Conservation (phyloP, 2,329 filamentous ascomycete species). For the Botryotinia globosa region DNA sequence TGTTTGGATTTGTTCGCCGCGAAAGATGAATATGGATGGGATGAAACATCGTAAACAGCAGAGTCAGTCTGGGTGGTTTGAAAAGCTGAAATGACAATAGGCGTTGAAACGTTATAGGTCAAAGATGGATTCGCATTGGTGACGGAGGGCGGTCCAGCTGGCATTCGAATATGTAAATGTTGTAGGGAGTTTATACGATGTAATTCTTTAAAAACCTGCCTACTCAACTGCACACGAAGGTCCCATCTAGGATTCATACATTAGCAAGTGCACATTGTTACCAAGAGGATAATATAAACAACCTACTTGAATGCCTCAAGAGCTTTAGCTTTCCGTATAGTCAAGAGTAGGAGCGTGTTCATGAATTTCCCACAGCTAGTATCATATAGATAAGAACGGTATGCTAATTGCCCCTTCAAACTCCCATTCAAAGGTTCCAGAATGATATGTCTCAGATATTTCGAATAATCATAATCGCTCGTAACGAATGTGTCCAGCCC, state of each 20-base stretch:
- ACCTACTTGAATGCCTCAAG: constrained; percentile 57
- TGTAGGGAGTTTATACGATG: constrained; percentile 53
- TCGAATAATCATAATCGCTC: constrained; percentile 62
- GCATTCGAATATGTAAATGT: constrained; percentile 57
- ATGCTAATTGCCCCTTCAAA: constrained; percentile 51
- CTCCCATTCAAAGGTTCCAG: constrained; percentile 55
- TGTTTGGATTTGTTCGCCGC: constrained; percentile 21
- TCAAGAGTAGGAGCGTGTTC: constrained; percentile 57
- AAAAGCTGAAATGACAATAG: background rate
- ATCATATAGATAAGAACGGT: constrained; percentile 53
- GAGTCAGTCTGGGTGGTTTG: background rate
- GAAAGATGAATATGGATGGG: constrained; percentile 9
- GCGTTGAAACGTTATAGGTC: background rate
- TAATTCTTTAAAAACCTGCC: constrained; percentile 55
- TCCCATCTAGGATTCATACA: constrained; percentile 52
- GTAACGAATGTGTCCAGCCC: constrained; percentile 61
- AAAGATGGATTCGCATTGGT: background rate
- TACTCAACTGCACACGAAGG: constrained; percentile 60
- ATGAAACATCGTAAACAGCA: background rate
- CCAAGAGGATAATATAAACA: background rate
- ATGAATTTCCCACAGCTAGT: constrained; percentile 61
- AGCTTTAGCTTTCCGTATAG: constrained; percentile 52
- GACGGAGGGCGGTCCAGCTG: constrained; percentile 46
- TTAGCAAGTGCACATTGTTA: constrained; percentile 5
- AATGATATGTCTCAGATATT: constrained; percentile 53